These are phyloP conservation scores for Kurtzmaniella quercitrusa DNA, from an alignment of 1,139 yeast genomes.

Conservation along the genomic window DNA sequence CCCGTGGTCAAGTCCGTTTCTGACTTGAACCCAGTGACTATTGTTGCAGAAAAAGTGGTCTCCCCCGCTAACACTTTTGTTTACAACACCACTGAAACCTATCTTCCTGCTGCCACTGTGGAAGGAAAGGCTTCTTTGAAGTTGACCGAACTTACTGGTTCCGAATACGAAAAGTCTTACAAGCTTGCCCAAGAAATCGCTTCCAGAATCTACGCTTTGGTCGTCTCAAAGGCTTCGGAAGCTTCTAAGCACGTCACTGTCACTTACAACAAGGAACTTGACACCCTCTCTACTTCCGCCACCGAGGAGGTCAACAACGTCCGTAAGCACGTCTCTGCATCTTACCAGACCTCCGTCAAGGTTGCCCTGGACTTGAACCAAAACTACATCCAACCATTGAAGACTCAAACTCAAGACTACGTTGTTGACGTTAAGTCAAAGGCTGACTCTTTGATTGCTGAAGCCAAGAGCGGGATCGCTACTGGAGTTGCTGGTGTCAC, in stretches of 20 bases:
- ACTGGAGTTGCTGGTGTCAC: conserved; percentile 9
- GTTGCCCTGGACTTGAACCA: conserved; percentile 33
- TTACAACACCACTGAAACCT: conserved; percentile 25
- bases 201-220: conserved; percentile 22
- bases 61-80: conserved; percentile 26
- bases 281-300: conserved; percentile 6
- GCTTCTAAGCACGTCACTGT: conserved; percentile 29
- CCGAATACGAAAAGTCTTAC: conserved; percentile 26
- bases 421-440: conserved; percentile 33
- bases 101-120: conserved; percentile 24
- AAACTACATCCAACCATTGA: conserved; percentile 38
- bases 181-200: conserved; percentile 28
- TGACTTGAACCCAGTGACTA: conserved; percentile 13
- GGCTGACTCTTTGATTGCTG: conserved; percentile 32
- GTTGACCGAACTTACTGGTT: conserved; percentile 17
- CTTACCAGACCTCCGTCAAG: conserved; percentile 31
- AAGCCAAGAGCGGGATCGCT: conserved; percentile 23
- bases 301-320: conserved; percentile 8
- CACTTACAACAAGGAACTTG: conserved; percentile 34
- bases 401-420: conserved; percentile 36
- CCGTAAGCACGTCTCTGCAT: conserved; percentile 30
- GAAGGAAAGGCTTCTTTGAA: conserved; percentile 21
- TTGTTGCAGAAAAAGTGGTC: conserved; percentile 17
- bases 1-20: conserved; percentile 8
- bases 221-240: conserved; percentile 25